Percentiles rank a stretch among this genome's conserved stretches.
These are phyloP conservation scores for Phaseolus coccineus DNA, from an alignment of 331 rosid genomes.

Conservation along the genomic window DNA sequence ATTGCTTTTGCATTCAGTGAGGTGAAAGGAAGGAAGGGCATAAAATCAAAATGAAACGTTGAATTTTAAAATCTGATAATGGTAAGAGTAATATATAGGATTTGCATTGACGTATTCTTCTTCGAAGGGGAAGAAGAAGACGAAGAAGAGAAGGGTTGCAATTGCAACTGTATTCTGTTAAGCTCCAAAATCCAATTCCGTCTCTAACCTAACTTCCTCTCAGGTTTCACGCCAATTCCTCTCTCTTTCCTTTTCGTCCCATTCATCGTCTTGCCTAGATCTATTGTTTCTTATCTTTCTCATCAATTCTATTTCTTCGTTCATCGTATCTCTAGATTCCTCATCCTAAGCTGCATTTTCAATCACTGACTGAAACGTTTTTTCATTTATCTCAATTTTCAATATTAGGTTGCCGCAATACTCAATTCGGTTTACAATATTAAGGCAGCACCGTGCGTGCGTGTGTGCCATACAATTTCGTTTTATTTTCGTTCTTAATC, in stretches of 20 bases:
- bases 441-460: not conserved
- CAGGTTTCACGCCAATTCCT: constrained; percentile 33
- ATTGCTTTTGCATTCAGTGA: constrained; percentile 34
- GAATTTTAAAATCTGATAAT: not conserved
- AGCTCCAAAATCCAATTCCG: constrained; percentile 22
- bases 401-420: not conserved
- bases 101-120: not conserved
- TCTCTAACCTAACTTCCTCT: constrained; percentile 22
- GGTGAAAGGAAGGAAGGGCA: not conserved
- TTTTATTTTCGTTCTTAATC: not conserved
- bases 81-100: not conserved
- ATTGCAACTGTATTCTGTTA: constrained; percentile 35
- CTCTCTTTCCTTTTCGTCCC: not conserved
- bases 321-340: constrained; percentile 30
- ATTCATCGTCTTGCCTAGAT: constrained; percentile 31
- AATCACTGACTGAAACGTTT: not conserved
- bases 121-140: constrained; percentile 15
- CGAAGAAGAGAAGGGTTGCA: constrained; percentile 18
- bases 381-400: constrained; percentile 22
- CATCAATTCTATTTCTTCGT: not conserved
- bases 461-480: constrained; percentile 9
- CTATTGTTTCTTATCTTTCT: constrained; percentile 26
- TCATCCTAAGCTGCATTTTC: constrained; percentile 23
- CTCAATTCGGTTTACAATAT: not conserved
- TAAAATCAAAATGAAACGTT: constrained; percentile 16